Evolutionary conservation across 352 stramenopile genomes (phyloP).

Genomic region (Phytophthora colocasiae): DNA sequence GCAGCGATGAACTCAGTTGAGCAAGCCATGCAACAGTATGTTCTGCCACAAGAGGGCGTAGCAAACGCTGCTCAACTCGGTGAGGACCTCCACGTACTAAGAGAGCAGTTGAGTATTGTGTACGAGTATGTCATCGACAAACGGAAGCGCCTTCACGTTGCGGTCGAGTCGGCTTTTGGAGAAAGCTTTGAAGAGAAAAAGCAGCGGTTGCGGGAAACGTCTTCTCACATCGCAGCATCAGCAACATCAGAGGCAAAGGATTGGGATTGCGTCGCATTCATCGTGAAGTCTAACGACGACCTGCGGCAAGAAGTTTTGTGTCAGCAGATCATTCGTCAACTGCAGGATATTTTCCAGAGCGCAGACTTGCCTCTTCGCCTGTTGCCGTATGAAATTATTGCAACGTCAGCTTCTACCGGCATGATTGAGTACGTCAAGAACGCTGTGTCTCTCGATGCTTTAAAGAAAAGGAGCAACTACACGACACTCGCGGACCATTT

Average conservation of each 20-base stretch:
- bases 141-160: constrained; percentile 65
- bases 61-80: constrained; percentile 45
- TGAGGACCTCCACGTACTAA: constrained; percentile 62
- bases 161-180: constrained; percentile 81
- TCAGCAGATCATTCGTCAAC: constrained; percentile 96
- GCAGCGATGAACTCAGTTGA: constrained; percentile 70
- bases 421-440: constrained; percentile 98
- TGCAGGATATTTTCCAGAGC: constrained; percentile 96
- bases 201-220: constrained; percentile 67
- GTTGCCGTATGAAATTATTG: constrained; percentile 96
- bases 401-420: constrained; percentile 94
- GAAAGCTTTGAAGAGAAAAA: constrained; percentile 87
- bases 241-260: constrained; percentile 30
- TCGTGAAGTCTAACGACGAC: constrained; percentile 99
- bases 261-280: constrained; percentile 91
- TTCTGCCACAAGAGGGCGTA: constrained; percentile 45
- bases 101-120: constrained; percentile 74
- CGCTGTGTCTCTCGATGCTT: constrained; percentile 95
- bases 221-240: constrained; percentile 41
- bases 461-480: constrained; percentile 93
- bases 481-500: constrained; percentile 93
- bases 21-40: constrained; percentile 57
- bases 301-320: constrained; percentile 98
- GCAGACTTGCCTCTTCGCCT: constrained; percentile 95
- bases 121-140: constrained; percentile 75